Evolutionary conservation across 75 land plant species (phyloP), one percentile per base, ranked within the genome.

Genomic region (Adiantum capillusveneris): DNA sequence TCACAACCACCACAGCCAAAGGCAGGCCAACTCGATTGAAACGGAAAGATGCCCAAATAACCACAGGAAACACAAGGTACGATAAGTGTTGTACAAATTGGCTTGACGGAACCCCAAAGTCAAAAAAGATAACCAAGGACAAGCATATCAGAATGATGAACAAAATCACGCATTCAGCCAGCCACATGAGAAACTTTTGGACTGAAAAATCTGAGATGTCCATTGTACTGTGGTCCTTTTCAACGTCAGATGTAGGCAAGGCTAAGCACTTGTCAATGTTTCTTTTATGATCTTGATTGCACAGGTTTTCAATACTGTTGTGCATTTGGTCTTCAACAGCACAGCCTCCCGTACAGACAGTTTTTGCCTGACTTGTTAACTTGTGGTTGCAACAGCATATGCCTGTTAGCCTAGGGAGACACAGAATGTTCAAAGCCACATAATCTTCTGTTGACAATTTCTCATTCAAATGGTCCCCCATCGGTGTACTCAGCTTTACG

Each of bases 31-130:
- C 52, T n/a, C 74, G 73, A 62, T 73, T 73, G 45, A 73, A 73
- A 11, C 76, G 75, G 44, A 73, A 73, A 20, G 76, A 73, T n/a
- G 76, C 75, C 76, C 76, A 73, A 25, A 73, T 73, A n/a, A 73
- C 76, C 19, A 73, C 76, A 30, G 76, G 76, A 62, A 69, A 73
- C 24, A 73, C 76, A 44, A 73, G 39, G 34, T 73, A 73, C 25
- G 76, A 69, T 18, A 73, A 58, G 26, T 59, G 43, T 26, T 73
- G 74, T 26, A 70, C 42, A 53, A 54, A 54, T 53, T 64, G 59
- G 17, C 36, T 31, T 9, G 56, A 34, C 20, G 25, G 12, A 22
- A 64, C 59, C 34, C 65, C 59, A 29, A 62, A 28, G 34, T 62
- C 62, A 29, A 73, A 73, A 29, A 73, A 73, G 34, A 73, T 69